Percentiles rank a stretch among this genome's conserved stretches.
Conservation (phyloP, 2,329 filamentous ascomycete species). For the Penicillium crustosum region DNA sequence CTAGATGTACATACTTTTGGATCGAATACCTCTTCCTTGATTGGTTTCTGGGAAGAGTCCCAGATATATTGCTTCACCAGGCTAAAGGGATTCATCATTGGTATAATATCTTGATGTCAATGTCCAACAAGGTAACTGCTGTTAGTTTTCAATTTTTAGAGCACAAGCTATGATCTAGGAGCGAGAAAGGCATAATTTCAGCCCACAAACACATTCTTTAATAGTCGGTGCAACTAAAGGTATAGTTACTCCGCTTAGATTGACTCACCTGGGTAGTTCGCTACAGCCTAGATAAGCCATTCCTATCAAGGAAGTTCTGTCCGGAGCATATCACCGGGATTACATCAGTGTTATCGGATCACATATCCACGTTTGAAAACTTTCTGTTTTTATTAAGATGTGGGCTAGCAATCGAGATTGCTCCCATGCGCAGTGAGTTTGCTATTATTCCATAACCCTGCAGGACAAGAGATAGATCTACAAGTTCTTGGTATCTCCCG, state of each 20-base stretch:
- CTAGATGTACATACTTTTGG: background rate
- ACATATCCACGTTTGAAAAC: background rate
- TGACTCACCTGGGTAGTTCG: background rate
- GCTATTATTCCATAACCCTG: background rate
- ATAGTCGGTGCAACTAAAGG: background rate
- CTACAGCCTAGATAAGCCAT: background rate
- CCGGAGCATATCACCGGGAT: background rate
- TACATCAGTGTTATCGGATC: background rate
- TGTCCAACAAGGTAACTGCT: background rate
- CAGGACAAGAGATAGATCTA: background rate
- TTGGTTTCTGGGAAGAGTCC: background rate
- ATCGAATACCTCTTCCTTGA: background rate
- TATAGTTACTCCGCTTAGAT: background rate
- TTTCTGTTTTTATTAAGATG: too few species aligned
- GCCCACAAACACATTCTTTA: background rate
- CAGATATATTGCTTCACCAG: background rate
- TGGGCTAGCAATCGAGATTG: background rate
- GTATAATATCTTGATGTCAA: background rate
- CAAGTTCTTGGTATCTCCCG: background rate
- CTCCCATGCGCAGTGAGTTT: background rate
- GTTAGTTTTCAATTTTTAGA: background rate
- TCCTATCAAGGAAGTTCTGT: slow-evolving; percentile 7
- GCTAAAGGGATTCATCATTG: background rate
- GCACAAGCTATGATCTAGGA: background rate
- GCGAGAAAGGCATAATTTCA: background rate